Percentiles rank a stretch among this genome's conserved stretches.
Conservation (phyloP, 371 early-diverging fungal species). For the Mortierella sp. region DNA sequence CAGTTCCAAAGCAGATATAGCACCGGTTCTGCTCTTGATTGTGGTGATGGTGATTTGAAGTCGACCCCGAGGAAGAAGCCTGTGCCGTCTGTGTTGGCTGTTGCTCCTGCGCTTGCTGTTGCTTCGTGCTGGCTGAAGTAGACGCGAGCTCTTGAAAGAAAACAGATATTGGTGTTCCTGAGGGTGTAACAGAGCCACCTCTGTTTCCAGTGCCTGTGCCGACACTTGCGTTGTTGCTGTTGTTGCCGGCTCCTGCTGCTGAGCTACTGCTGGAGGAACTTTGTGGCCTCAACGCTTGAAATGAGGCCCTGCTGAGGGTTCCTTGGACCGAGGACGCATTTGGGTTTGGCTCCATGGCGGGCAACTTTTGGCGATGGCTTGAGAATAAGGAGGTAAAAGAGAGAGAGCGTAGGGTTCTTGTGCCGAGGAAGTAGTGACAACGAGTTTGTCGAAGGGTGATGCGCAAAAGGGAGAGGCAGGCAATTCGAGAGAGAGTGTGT, state of each 20-base stretch:
- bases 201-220: conserved; percentile 5
- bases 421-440: neutral
- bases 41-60: conserved; percentile 20
- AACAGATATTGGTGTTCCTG: conserved; percentile 17
- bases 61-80: conserved; percentile 1
- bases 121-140: conserved; percentile 30
- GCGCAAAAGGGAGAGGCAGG: neutral
- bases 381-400: neutral
- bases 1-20: conserved; percentile 81
- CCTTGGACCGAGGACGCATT: conserved; percentile 27
- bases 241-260: neutral
- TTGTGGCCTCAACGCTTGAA: conserved; percentile 18
- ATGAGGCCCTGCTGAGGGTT: conserved; percentile 14
- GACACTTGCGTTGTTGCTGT: neutral
- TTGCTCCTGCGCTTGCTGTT: conserved; percentile 12
- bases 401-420: neutral
- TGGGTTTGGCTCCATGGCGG: conserved; percentile 29
- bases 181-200: neutral
- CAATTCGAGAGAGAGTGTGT: neutral
- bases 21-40: conserved; percentile 60
- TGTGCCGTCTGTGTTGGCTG: neutral
- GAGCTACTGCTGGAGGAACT: neutral
- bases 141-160: conserved; percentile 46
- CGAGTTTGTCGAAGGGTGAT: neutral
- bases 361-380: neutral